Evolutionary conservation across 2,329 filamentous ascomycete genomes (phyloP), one percentile per base, ranked within the genome.

Genomic region (Colletotrichum sp.): DNA sequence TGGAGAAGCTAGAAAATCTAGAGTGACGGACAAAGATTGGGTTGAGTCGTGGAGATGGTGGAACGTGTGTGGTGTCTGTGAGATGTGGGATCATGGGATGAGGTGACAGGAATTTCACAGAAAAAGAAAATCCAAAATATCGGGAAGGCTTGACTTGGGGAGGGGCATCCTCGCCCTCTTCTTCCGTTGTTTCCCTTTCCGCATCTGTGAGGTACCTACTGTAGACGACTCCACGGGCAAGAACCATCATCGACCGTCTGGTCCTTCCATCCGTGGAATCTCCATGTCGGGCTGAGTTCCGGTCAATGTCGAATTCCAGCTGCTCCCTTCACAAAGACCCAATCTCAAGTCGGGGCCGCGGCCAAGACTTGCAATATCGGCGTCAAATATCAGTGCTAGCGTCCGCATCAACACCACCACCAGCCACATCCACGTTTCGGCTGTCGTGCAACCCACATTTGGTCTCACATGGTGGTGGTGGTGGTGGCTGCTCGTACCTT

Each of bases 341-440:
- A 29, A 25, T 15, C 25, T 34, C 27, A 25, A 22, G 34, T 49
- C 16, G 27, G 32, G 39, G 19, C 49, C 29, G 59, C 69, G n/a
- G 61, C 52, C 34, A 71, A 71, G 62, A 34, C 49, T 11, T 29
- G 29, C 63, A 68, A 65, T 52, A 65, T 65, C 59, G 65, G 63
- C 59, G 32, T 68, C 59, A 32, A 76, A 65, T 65, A 64, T 61
- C 64, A 73, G 57, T 34, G 71, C 66, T 39, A 32, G 64, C 57
- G 70, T 65, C 70, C 59, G 44, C 49, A 76, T 39, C 27, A 25
- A 22, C 32, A 62, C 59, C 67, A 59, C 39, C 72, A 65, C 49
- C 59, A 74, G 73, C 73, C 72, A 75, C 69, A 75, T 22, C 64
- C 70, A 76, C 70, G 74, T 69, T 76, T 74, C 71, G 65, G 59